A percentile compares a stretch with the other conserved stretches of the same genome.
Conservation (phyloP, 2,329 filamentous ascomycete species). For the Aspergillus sp. region DNA sequence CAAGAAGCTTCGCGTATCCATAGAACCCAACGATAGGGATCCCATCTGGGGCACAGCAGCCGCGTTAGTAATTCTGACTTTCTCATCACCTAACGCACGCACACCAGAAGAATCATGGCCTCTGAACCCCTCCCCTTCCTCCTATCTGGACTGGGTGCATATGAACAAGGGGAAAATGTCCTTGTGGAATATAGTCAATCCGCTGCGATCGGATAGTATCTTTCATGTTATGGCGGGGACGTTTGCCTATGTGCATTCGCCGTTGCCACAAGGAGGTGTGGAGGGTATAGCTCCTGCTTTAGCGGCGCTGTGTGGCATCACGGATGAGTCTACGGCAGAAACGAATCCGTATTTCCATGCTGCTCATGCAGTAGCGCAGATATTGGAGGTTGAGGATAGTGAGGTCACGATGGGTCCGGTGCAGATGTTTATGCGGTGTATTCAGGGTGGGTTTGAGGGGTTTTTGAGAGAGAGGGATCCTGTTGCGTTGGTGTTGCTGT, state of each 20-base stretch:
- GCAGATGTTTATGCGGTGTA: slow-evolving; percentile 38
- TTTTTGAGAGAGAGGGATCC: slow-evolving; percentile 40
- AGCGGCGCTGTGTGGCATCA: slow-evolving; percentile 27
- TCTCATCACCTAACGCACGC: slow-evolving; percentile 43
- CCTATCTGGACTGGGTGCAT: slow-evolving; percentile 61
- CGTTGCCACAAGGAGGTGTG: slow-evolving; percentile 29
- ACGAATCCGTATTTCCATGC: slow-evolving; percentile 44
- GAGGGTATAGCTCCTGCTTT: slow-evolving; percentile 24
- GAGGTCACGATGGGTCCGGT: slow-evolving; percentile 24
- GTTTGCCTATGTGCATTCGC: slow-evolving; percentile 41
- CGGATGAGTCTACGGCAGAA: slow-evolving; percentile 34
- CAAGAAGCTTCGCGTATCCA: slow-evolving; percentile 36
- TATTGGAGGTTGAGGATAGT: slow-evolving; percentile 32
- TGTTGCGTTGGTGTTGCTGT: slow-evolving; percentile 43
- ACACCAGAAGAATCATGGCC: slow-evolving; percentile 58
- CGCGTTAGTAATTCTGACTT: slow-evolving; percentile 44
- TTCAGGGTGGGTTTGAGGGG: slow-evolving; percentile 37
- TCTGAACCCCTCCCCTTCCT: slow-evolving; percentile 43
- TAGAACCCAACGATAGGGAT: slow-evolving; percentile 43
- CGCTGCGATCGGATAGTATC: slow-evolving; percentile 50
- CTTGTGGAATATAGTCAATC: slow-evolving; percentile 56
- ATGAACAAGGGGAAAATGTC: slow-evolving; percentile 59
- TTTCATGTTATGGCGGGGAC: slow-evolving; percentile 41
- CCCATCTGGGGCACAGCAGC: slow-evolving; percentile 52
- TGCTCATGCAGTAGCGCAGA: slow-evolving; percentile 39